Base-by-base conservation (phyloP, 169 alveolate genomes). In the Plasmodium adleri region DNA sequence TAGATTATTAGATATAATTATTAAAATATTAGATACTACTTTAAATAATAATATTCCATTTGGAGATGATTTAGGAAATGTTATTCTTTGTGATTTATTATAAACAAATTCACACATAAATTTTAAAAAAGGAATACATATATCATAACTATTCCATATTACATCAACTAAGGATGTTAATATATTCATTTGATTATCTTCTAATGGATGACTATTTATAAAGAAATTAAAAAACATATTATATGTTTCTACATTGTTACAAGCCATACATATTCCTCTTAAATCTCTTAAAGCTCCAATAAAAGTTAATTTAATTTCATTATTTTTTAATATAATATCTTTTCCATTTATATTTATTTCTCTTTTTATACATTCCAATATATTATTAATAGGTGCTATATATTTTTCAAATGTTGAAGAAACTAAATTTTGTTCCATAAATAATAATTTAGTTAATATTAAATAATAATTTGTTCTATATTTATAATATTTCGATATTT, bases 31-130 rank as follows among this genome's bases (percentile, higher is more conserved):
- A 3, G 98, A 94, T 12, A 95, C 97, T 71, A 96, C 98, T 93
- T 95, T 95, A 93, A 97, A 97, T 52, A 97, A 93, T 62, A 96
- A 93, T 56, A 97, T 96, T 67, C 99, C 99, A 80, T 96, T 96
- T 12, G 99, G 98, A 59, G 98, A 95, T 0, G 98, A 94, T 88
- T 95, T 97, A 54, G 97, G 98, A 76, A 97, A 97, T 43, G 96
- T 93, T 17, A 97, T 97, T 67, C 99, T 94, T 91, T 96, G 96
- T 9, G 98, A 95, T 88, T 93, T 95, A 88, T 94, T 93, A 72
- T 95, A 96, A 10, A 95, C 94, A 54, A 95, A 89, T 70, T 95
- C 98, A 24, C 97, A 93, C 96, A 97, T 93, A 76, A 95, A 97
- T 94, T 97, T 97, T 64, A 97, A 92, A 56, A 97, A 95, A 52